Base-by-base conservation (phyloP, 2,329 filamentous ascomycete genomes). In the Drechslera avenae region DNA sequence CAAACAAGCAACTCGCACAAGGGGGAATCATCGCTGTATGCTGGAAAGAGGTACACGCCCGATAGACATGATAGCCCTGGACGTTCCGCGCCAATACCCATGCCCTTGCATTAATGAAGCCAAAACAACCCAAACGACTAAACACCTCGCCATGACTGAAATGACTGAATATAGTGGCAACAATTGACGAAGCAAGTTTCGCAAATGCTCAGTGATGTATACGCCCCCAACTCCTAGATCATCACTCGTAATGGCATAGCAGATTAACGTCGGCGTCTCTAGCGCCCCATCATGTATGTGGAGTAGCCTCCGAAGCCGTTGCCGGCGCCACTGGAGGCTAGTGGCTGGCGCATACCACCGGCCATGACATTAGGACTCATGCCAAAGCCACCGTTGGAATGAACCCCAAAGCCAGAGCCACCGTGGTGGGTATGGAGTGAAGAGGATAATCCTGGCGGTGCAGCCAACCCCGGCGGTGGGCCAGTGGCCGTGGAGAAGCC, bases 391-490 rank as follows among this genome's bases (percentile, higher is more conserved):
- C 69, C 69, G 34, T 71, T 74, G 35, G 71, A 66, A 39, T 73
- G 73, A 66, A 72, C 67, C 46, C 64, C 66, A 44, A 73, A 75
- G 23, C 62, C 63, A 39, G 68, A 68, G 33, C 61, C 52, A 10
- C 61, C 62, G 39, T 67, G 71, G 39, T 67, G 71, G 35, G 66
- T 46, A 39, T 72, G 63, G n/a, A 57, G 53, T 28, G 69, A 60
- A 23, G 67, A 67, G 37, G 69, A 79, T 28, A 93, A 78, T 10
- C 89, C 90, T 2, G 90, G 89, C 12, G 91, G 91, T 5, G 85
- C 86, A 1, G 84, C 72, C 7, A 97, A 81, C 2, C 92, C 92
- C 0, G 92, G 92, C 10, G 92, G 92, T 18, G 92, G 92, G 0
- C 90, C 86, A 63, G 80, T 88, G 28, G 85, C 85, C 2, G 84